Evolutionary conservation across 2,329 filamentous ascomycete genomes (phyloP).

Genomic region (Alternaria tenuissima): DNA sequence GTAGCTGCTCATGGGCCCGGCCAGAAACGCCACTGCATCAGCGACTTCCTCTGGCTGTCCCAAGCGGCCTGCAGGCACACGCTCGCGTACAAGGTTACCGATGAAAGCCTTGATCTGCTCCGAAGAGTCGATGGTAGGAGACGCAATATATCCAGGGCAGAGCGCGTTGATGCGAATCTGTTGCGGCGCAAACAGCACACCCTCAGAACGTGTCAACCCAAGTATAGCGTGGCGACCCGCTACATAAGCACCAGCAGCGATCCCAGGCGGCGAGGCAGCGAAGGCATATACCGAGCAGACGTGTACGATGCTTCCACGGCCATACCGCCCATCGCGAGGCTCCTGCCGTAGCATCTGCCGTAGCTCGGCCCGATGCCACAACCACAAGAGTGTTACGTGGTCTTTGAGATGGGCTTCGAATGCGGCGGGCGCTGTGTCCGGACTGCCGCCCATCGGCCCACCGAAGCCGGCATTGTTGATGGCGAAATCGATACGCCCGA

Average conservation of each 20-base stretch:
- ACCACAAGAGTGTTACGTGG: slow-evolving; percentile 63
- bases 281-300: slow-evolving; percentile 59
- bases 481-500: slow-evolving; percentile 62
- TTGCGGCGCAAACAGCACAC: slow-evolving; percentile 57
- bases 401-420: slow-evolving; percentile 60
- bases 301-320: slow-evolving; percentile 62
- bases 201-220: slow-evolving; percentile 61
- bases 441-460: slow-evolving; percentile 51
- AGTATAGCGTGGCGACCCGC: slow-evolving; percentile 61
- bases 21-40: slow-evolving; percentile 18
- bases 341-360: slow-evolving; percentile 59
- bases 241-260: slow-evolving; percentile 54
- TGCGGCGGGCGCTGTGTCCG: slow-evolving; percentile 55
- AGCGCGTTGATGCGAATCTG: slow-evolving; percentile 66
- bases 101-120: slow-evolving; percentile 16
- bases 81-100: slow-evolving; percentile 15
- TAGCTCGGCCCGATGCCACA: slow-evolving; percentile 62
- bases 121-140: slow-evolving; percentile 40
- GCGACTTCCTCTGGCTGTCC: slow-evolving; percentile 20
- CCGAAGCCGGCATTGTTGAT: slow-evolving; percentile 62
- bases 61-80: slow-evolving; percentile 15
- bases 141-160: slow-evolving; percentile 59
- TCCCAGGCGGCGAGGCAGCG: slow-evolving; percentile 40
- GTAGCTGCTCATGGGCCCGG: slow-evolving; percentile 19
- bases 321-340: slow-evolving; percentile 14